A percentile compares a stretch with the other conserved stretches of the same genome.
Evolutionary conservation across 371 early-diverging fungal species (phyloP).

Genomic region (Entomophthora muscae): DNA sequence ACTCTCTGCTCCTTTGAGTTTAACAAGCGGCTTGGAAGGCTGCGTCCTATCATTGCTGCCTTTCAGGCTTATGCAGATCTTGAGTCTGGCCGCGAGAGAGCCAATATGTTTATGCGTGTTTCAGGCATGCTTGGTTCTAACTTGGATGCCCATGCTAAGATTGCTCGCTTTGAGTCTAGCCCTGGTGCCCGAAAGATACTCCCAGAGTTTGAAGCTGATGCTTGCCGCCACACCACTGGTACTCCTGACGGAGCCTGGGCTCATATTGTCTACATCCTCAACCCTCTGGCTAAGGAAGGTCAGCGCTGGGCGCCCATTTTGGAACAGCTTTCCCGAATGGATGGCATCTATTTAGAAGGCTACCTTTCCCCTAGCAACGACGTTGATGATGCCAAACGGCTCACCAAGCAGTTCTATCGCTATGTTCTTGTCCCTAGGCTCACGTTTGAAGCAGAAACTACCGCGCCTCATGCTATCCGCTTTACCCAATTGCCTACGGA

Average conservation of each 20-base stretch:
- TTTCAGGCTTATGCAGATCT: background rate
- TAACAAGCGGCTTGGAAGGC: constrained; percentile 17
- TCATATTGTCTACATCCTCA: constrained; percentile 30
- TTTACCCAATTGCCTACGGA: constrained; percentile 59
- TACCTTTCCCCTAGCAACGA: constrained; percentile 11
- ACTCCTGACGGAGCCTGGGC: background rate
- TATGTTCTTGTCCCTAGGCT: constrained; percentile 50
- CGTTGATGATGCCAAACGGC: background rate
- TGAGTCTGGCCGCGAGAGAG: background rate
- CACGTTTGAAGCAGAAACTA: constrained; percentile 28
- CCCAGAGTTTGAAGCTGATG: background rate
- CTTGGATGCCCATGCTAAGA: background rate
- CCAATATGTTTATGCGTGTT: background rate
- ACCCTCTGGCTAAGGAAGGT: constrained; percentile 54
- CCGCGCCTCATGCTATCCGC: constrained; percentile 26
- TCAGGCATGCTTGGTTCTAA: background rate
- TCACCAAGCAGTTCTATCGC: constrained; percentile 61
- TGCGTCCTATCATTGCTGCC: background rate
- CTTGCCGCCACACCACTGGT: background rate
- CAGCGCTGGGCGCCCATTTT: constrained; percentile 59
- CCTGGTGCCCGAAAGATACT: background rate
- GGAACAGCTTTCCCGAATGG: constrained; percentile 30
- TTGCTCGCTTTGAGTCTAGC: background rate
- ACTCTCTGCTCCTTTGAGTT: constrained; percentile 25
- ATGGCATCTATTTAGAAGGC: constrained; percentile 38